Percentiles rank a stretch among this genome's conserved stretches.
Evolutionary conservation across 768 basidiomycete genomes (phyloP).

Genomic region (Podaxis rugospora): DNA sequence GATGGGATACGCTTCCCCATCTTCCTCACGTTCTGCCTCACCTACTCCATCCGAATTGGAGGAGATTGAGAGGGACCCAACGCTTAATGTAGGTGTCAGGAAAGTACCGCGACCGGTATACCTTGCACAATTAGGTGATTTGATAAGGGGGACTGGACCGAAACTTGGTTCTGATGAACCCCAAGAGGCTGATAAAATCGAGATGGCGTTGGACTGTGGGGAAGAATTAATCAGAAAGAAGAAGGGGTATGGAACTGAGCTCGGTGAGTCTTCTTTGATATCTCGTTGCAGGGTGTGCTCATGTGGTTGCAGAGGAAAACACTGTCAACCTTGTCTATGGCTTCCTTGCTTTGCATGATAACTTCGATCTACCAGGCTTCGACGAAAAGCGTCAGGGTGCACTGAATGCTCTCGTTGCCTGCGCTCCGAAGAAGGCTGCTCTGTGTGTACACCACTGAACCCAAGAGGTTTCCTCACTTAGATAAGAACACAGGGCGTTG

Average conservation of each 20-base stretch:
- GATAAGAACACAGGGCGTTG: slow-evolving; percentile 48
- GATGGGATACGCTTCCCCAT: slow-evolving; percentile 68
- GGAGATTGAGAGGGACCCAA: slow-evolving; percentile 84
- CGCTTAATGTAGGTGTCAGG: slow-evolving; percentile 63
- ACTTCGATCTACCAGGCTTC: slow-evolving; percentile 81
- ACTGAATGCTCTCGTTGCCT: slow-evolving; percentile 75
- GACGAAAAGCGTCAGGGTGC: slow-evolving; percentile 71
- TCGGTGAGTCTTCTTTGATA: slow-evolving; percentile 50
- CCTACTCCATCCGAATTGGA: slow-evolving; percentile 79
- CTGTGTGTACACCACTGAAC: slow-evolving; percentile 55
- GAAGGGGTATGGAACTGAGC: slow-evolving; percentile 78
- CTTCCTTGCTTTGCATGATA: slow-evolving; percentile 72
- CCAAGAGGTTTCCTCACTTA: neutral
- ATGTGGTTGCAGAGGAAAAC: slow-evolving; percentile 68
- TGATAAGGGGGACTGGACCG: slow-evolving; percentile 63
- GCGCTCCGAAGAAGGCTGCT: slow-evolving; percentile 72
- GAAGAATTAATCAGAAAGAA: slow-evolving; percentile 86
- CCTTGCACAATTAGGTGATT: slow-evolving; percentile 74
- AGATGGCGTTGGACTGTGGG: slow-evolving; percentile 75
- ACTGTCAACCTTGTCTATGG: slow-evolving; percentile 76
- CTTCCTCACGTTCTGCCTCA: slow-evolving; percentile 66
- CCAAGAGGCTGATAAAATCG: slow-evolving; percentile 69
- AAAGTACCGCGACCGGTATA: slow-evolving; percentile 85
- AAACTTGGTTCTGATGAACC: slow-evolving; percentile 48
- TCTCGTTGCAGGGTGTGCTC: neutral